A percentile compares a stretch with the other conserved stretches of the same genome.
Conservation (phyloP, 495 filamentous ascomycete genomes). For the Chaetomidium leptoderma region DNA sequence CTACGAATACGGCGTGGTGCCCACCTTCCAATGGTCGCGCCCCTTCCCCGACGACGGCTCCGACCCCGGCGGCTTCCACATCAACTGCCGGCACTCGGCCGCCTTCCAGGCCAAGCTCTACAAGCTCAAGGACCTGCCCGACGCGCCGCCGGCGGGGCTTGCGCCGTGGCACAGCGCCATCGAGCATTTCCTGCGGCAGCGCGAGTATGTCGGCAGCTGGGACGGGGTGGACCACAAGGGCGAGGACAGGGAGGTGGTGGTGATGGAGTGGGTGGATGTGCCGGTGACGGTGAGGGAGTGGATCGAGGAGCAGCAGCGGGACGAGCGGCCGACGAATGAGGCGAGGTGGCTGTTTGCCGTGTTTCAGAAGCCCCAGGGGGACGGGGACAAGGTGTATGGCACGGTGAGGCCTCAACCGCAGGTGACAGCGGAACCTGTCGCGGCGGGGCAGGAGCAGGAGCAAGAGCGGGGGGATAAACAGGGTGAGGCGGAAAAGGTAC, state of each 20-base stretch:
- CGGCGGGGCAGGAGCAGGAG: not conserved
- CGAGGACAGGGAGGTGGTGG: conserved; percentile 29
- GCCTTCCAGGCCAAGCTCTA: conserved; percentile 32
- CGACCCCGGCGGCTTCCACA: conserved; percentile 29
- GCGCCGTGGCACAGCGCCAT: conserved; percentile 28
- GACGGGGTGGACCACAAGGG: conserved; percentile 37
- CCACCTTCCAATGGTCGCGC: conserved; percentile 30
- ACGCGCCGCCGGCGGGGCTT: conserved; percentile 22
- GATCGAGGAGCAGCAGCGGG: conserved; percentile 34
- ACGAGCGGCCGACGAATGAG: conserved; percentile 12
- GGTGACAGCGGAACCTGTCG: conserved; percentile 8
- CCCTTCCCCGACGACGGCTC: conserved; percentile 34
- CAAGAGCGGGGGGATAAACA: not conserved
- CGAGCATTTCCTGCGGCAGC: conserved; percentile 22
- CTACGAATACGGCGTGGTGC: conserved; percentile 30
- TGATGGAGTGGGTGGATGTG: conserved; percentile 36
- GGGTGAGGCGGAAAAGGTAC: not conserved
- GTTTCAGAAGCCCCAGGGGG: conserved; percentile 29
- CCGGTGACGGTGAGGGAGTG: conserved; percentile 26
- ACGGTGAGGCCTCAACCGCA: conserved; percentile 19
- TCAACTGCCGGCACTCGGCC: conserved; percentile 26
- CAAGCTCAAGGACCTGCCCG: conserved; percentile 28
- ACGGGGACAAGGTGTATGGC: conserved; percentile 17
- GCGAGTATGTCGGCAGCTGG: conserved; percentile 30
- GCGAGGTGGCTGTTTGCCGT: conserved; percentile 30